phyloP scores from a whole-genome alignment of 345 rosid genomes.

The Euphorbia peplus region DNA sequence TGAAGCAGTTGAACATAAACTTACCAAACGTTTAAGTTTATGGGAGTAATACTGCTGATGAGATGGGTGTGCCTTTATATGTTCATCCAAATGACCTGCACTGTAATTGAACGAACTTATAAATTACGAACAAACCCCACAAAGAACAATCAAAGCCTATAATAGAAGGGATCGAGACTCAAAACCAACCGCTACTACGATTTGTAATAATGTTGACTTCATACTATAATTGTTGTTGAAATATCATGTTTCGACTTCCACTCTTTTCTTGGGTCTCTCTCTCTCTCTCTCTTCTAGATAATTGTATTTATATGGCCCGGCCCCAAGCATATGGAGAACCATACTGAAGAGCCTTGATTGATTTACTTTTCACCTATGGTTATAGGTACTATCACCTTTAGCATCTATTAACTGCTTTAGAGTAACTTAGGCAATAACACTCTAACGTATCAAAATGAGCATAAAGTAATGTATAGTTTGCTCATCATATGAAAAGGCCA shows the following conservation, averaged over 20 bases:
- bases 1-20: conserved; percentile 2
- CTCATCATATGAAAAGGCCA: background rate
- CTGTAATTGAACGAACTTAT: conserved; percentile 32
- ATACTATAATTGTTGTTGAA: background rate
- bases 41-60: conserved; percentile 65
- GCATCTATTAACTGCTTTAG: background rate
- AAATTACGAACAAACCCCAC: conserved; percentile 13
- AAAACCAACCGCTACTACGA: background rate
- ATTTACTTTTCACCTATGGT: background rate
- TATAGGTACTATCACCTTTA: background rate
- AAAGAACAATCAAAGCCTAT: background rate
- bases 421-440: background rate
- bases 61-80: conserved; percentile 38
- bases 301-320: background rate
- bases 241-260: background rate
- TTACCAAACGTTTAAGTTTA: conserved; percentile 62
- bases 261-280: background rate
- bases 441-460: background rate
- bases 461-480: background rate
- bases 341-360: background rate
- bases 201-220: background rate
- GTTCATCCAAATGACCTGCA: conserved; percentile 74
- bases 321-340: background rate
- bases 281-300: background rate
- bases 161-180: background rate